Percentiles rank a stretch among this genome's conserved stretches.
Conservation (phyloP, 768 basidiomycete genomes). For the Rhodotorula diobovata region DNA sequence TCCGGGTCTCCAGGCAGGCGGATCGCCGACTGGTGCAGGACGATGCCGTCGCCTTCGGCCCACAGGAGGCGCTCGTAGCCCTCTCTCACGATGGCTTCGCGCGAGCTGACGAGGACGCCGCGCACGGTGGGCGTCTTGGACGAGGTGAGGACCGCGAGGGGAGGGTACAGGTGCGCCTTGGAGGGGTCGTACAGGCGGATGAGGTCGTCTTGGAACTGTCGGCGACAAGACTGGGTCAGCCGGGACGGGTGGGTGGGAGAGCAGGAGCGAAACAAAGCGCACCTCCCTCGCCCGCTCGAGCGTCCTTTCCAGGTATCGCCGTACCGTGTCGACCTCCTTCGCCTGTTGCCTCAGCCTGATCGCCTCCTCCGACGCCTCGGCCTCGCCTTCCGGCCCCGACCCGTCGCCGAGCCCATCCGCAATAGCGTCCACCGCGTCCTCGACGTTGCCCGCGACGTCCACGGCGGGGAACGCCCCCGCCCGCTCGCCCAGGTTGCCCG, state of each 20-base stretch:
- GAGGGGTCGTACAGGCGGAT: slow-evolving; percentile 25
- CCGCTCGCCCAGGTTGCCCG: slow-evolving; percentile 20
- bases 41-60: slow-evolving; percentile 32
- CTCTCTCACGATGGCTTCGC: slow-evolving; percentile 18
- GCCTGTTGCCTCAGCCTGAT: not conserved
- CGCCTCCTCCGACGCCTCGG: not conserved
- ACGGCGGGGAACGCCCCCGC: not conserved
- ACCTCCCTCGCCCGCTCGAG: slow-evolving; percentile 9
- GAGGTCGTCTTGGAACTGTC: slow-evolving; percentile 29
- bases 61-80: slow-evolving; percentile 33
- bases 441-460: not conserved
- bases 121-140: slow-evolving; percentile 35
- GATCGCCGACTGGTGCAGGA: slow-evolving; percentile 17
- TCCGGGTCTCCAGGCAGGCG: slow-evolving; percentile 20
- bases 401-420: not conserved
- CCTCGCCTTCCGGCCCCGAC: not conserved
- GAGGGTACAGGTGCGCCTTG: slow-evolving; percentile 36
- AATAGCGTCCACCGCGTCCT: not conserved
- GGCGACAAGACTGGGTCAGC: not conserved
- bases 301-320: slow-evolving; percentile 6
- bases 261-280: not conserved
- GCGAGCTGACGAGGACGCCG: slow-evolving; percentile 21
- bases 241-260: no score
- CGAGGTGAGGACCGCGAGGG: slow-evolving; percentile 28
- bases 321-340: slow-evolving; percentile 10